phyloP scores from a whole-genome alignment of 1,139 yeast genomes.

The Candida sp. region DNA sequence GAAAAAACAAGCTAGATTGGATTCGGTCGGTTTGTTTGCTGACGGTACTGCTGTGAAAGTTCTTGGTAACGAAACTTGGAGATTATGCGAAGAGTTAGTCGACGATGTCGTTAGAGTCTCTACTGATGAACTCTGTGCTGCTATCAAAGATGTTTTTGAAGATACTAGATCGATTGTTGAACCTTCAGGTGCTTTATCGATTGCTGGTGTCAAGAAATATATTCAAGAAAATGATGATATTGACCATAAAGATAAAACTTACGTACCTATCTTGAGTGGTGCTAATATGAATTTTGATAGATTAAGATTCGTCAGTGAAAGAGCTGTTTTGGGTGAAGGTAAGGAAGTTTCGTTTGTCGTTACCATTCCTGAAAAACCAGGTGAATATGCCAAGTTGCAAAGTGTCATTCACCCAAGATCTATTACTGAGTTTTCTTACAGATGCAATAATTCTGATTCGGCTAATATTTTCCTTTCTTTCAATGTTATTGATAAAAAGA shows the following conservation, averaged over 20 bases:
- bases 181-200: conserved; percentile 96
- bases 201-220: conserved; percentile 91
- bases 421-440: conserved; percentile 91
- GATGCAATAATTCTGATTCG: conserved; percentile 51
- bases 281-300: conserved; percentile 99
- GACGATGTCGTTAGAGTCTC: conserved; percentile 86
- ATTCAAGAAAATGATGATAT: conserved; percentile 61
- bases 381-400: conserved; percentile 79
- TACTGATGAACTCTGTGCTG: conserved; percentile 97
- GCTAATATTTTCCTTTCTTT: conserved; percentile 90
- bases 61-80: conserved; percentile 88
- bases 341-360: conserved; percentile 90
- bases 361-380: conserved; percentile 89
- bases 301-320: conserved; percentile 92
- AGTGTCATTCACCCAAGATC: conserved; percentile 78
- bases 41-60: conserved; percentile 98
- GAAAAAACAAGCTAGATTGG: conserved; percentile 53
- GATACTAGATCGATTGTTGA: conserved; percentile 94
- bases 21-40: conserved; percentile 94
- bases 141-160: conserved; percentile 93
- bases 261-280: conserved; percentile 87
- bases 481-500: conserved; percentile 69
- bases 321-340: conserved; percentile 98
- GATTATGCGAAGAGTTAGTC: conserved; percentile 71
- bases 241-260: conserved; percentile 70